phyloP scores from a whole-genome alignment of 495 filamentous ascomycete species.

The Xylaria bambusicola region DNA sequence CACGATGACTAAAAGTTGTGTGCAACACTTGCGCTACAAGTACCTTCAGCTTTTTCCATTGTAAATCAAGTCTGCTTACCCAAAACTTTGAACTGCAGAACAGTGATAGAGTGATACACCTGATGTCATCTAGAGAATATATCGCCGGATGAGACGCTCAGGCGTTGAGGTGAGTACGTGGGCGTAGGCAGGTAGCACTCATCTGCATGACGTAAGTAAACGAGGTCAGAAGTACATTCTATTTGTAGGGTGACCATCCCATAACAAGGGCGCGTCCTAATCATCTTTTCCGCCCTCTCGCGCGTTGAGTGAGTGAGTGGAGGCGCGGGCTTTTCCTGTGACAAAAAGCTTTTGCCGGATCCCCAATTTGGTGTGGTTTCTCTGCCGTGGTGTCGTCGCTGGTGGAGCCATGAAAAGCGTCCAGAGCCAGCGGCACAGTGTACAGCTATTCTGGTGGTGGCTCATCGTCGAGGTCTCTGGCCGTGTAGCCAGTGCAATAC shows the following conservation, averaged over 20 bases:
- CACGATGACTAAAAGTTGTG: too few species aligned
- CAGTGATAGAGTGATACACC: too few species aligned
- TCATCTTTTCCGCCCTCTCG: not conserved
- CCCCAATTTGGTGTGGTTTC: conserved; percentile 4
- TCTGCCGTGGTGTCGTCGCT: conserved; percentile 12
- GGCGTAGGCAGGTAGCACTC: too few species aligned
- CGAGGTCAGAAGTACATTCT: not conserved
- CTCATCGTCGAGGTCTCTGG: not conserved
- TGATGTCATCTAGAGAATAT: too few species aligned
- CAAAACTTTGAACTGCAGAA: too few species aligned
- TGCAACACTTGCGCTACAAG: too few species aligned
- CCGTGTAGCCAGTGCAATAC: conserved; percentile 18
- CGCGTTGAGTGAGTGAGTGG: conserved; percentile 8
- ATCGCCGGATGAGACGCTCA: too few species aligned
- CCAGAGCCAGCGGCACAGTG: conserved; percentile 22
- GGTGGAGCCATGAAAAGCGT: conserved; percentile 7
- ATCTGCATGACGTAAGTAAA: not conserved
- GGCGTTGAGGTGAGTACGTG: too few species aligned
- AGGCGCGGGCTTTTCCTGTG: conserved; percentile 6
- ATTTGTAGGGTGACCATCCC: not conserved
- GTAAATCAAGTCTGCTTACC: too few species aligned
- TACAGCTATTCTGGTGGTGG: not conserved
- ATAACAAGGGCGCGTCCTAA: not conserved
- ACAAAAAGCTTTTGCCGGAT: conserved; percentile 15
- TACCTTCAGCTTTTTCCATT: too few species aligned